Evolutionary conservation across 805 yeast species (phyloP).

Genomic region (Yamadazyma sp.): DNA sequence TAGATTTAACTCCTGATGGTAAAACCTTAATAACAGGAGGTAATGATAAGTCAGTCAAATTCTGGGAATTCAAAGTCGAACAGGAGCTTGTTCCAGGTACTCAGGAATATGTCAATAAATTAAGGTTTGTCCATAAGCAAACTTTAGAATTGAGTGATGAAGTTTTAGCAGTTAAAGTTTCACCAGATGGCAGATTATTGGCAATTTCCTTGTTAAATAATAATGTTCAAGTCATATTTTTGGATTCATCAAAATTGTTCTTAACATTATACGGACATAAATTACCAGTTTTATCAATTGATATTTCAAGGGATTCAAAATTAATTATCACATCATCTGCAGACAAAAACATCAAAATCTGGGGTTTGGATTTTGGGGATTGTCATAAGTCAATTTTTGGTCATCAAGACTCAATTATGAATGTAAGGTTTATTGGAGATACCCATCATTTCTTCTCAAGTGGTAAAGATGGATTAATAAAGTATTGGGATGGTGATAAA

Average conservation of each 20-base stretch:
- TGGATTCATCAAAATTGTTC: conserved; percentile 83
- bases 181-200: conserved; percentile 72
- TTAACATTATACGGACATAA: conserved; percentile 94
- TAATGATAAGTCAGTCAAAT: conserved; percentile 84
- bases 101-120: conserved; percentile 41
- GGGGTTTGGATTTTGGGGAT: conserved; percentile 99
- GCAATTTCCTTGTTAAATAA: conserved; percentile 87
- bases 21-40: conserved; percentile 85
- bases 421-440: conserved; percentile 78
- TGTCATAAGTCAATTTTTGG: conserved; percentile 96
- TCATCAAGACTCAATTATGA: conserved; percentile 94
- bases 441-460: conserved; percentile 86
- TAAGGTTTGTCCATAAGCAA: conserved; percentile 69
- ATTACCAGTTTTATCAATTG: conserved; percentile 89
- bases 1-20: conserved; percentile 86
- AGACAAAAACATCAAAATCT: conserved; percentile 92
- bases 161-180: conserved; percentile 70
- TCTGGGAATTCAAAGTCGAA: conserved; percentile 79
- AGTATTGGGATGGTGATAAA: conserved; percentile 98
- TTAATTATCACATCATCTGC: conserved; percentile 91
- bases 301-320: conserved; percentile 86
- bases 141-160: conserved; percentile 87
- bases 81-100: conserved; percentile 73
- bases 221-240: conserved; percentile 91
- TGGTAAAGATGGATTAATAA: conserved; percentile 83